Base-by-base conservation (phyloP, 441 rosid genomes). In the Pelargonium citronellum region DNA sequence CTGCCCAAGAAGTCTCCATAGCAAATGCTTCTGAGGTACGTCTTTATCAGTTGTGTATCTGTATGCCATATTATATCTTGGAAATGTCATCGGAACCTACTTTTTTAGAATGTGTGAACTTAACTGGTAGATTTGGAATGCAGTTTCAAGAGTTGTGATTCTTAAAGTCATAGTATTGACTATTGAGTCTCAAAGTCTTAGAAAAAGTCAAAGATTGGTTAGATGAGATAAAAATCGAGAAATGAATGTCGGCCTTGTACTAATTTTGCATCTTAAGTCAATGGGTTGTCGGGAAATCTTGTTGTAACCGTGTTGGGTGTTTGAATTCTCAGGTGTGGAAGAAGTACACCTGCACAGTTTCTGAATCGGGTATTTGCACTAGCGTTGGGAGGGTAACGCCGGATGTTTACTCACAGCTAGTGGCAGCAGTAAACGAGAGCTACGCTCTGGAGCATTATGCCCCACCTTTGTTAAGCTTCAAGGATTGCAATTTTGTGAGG, bases 371-470 rank as follows among this genome's bases (percentile, higher is more conserved):
- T 61, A 7, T 47, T 64, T 94, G 99, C 88, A 79, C 73, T 30
- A 86, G 88, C 1, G 78, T 73, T 11, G 99, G 99, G 57, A 89
- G 99, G 80, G 85, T 91, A 75, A 94, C 89, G 2, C 97, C 87
- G 1, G 83, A 74, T 11, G 72, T 70, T 10, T 89, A 84, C 67
- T 11, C 16, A 30, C 90, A 94, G 80, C 68, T 94, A 67, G 86
- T 83, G 41, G 86, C 87, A 47, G 99, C 99, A 0, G 90, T 94
- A 16, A 85, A 76, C 5, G 92, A 94, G 74, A 85, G 86, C 82
- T 91, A 86, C 57, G 99, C 95, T 1, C 87, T 94, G 2, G 84
- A 85, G 85, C 86, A 89, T 75, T 94, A 94, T 73, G 77, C 99
- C 8, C 99, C 99, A 1, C 86, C 87, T 13, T 13, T 94, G 73